phyloP scores from a whole-genome alignment of 495 filamentous ascomycete genomes.

The Penicillium nucicola region DNA sequence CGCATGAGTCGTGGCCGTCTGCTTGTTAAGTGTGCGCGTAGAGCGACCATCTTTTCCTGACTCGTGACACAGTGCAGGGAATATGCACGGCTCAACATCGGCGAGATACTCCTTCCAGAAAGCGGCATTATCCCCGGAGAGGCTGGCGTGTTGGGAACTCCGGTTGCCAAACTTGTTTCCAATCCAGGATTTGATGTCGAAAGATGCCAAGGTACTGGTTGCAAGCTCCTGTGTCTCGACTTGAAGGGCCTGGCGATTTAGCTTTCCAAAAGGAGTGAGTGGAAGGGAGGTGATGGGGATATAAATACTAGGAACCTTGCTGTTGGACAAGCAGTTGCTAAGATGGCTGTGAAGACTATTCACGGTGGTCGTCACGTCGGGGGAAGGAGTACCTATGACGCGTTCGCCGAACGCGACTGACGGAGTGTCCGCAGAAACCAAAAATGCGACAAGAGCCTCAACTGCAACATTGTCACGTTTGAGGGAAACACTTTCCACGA shows the following conservation, averaged over 20 bases:
- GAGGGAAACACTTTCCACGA: constrained; percentile 23
- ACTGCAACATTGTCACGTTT: constrained; percentile 1
- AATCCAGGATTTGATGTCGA: constrained; percentile 17
- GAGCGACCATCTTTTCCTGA: constrained; percentile 2
- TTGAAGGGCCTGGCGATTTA: constrained; percentile 27
- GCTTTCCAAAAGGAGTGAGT: constrained; percentile 50
- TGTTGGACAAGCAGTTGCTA: constrained; percentile 26
- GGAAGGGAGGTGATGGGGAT: constrained; percentile 55
- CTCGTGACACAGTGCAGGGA: constrained; percentile 39
- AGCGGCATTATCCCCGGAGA: constrained; percentile 24
- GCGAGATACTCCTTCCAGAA: constrained; percentile 53
- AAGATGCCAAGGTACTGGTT: constrained; percentile 5
- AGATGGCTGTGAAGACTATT: constrained; percentile 23
- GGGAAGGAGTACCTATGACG: constrained; percentile 12
- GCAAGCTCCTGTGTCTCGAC: constrained; percentile 15
- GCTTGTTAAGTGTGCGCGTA: constrained; percentile 22
- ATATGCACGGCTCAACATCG: constrained; percentile 51
- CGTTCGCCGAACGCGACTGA: not conserved
- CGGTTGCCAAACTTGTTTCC: constrained; percentile 6
- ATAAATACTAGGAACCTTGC: constrained; percentile 59
- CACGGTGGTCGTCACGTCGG: constrained; percentile 15
- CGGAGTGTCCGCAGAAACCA: constrained; percentile 11
- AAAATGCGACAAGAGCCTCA: constrained; percentile 28
- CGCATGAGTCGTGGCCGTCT: constrained; percentile 27
- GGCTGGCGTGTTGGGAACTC: not conserved